phyloP scores from a whole-genome alignment of 2,329 filamentous ascomycete genomes.

The Fonsecaea pedrosoi region DNA sequence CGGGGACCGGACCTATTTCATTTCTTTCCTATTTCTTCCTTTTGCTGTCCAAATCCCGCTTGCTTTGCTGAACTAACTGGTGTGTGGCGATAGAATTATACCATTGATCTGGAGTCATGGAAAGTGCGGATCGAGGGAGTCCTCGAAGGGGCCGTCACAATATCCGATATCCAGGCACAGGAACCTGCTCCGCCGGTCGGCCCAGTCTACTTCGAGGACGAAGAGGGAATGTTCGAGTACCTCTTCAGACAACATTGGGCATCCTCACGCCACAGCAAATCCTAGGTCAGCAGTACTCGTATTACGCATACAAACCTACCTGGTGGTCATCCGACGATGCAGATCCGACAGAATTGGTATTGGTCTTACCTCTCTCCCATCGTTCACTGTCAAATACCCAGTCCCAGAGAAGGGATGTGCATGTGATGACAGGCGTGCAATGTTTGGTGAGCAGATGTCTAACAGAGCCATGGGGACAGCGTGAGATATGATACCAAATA shows the following conservation, averaged over 20 bases:
- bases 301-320: background rate
- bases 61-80: background rate
- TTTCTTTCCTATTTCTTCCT: background rate
- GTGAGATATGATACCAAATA: no score
- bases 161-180: background rate
- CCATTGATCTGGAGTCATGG: constrained; percentile 18
- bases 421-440: no score
- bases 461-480: no score
- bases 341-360: background rate
- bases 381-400: no score
- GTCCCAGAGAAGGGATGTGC: background rate
- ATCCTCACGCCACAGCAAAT: background rate
- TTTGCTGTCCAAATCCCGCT: background rate
- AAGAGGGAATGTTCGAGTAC: constrained; percentile 18
- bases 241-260: constrained; percentile 10
- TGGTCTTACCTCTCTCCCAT: background rate
- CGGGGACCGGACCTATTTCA: background rate
- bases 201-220: background rate
- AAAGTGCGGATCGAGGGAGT: constrained; percentile 13
- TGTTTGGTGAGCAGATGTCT: no score
- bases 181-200: constrained; percentile 6
- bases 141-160: background rate
- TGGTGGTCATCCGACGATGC: background rate
- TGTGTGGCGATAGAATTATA: background rate
- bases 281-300: background rate